Percentiles rank a stretch among this genome's conserved stretches.
Evolutionary conservation across 306 rosid species (phyloP).

Genomic region (Pachyrhizus erosus): DNA sequence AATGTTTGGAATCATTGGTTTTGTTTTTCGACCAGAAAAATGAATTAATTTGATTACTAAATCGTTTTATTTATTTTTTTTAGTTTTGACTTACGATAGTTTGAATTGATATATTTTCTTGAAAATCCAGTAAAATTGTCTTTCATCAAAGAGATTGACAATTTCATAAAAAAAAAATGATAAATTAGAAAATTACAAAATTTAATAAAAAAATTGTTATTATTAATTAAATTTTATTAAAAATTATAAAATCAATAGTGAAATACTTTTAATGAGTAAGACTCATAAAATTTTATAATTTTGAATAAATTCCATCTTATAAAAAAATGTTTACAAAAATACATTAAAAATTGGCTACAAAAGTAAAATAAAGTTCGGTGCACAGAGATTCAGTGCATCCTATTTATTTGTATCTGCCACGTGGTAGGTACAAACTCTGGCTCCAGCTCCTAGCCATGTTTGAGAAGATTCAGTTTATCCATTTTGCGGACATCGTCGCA

Average conservation of each 20-base stretch:
- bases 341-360: background rate
- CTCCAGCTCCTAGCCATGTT: background rate
- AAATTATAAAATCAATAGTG: background rate
- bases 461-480: constrained; percentile 67
- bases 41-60: background rate
- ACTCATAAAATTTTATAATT: no score
- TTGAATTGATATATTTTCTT: background rate
- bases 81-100: background rate
- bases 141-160: no score
- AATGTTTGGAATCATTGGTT: background rate
- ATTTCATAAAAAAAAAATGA: no score
- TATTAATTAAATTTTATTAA: no score
- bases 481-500: constrained; percentile 41
- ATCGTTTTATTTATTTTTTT: background rate
- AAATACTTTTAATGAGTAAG: no score
- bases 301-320: no score
- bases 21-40: background rate
- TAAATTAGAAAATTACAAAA: no score
- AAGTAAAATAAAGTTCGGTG: background rate
- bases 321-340: no score
- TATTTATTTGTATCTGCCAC: background rate
- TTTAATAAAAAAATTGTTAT: no score
- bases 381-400: background rate
- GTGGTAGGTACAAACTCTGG: background rate
- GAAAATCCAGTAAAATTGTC: no score